Percentiles rank a stretch among this genome's conserved stretches.
phyloP scores from a whole-genome alignment of 2,329 filamentous ascomycete genomes.

The Achaetomium macrosporum region DNA sequence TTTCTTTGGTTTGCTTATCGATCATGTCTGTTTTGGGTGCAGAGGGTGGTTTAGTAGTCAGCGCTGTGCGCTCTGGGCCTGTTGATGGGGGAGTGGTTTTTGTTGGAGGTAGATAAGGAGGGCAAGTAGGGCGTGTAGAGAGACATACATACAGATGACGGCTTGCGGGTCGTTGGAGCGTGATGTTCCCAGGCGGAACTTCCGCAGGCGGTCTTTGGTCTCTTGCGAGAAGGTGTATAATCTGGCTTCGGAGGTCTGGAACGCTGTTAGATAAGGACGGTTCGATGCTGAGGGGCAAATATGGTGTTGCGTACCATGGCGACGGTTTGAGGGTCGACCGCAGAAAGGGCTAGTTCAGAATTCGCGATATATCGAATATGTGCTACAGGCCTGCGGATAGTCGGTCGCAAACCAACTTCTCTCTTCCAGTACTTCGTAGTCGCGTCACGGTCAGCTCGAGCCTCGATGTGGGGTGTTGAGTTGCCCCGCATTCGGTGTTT shows the following conservation, averaged over 20 bases:
- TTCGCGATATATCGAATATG: too few relatives aligned
- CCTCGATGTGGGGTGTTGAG: background rate
- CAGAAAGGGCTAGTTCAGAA: too few relatives aligned
- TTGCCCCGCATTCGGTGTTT: constrained; percentile 2
- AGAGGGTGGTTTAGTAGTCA: background rate
- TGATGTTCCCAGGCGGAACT: constrained; percentile 89
- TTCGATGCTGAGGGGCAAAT: background rate
- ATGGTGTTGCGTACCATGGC: constrained; percentile 12
- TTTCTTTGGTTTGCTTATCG: constrained; percentile 84
- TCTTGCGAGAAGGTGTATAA: constrained; percentile 90
- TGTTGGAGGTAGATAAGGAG: background rate
- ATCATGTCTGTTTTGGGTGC: constrained; percentile 76
- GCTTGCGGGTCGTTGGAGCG: constrained; percentile 81
- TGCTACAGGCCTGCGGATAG: too few relatives aligned
- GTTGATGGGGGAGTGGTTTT: too few relatives aligned
- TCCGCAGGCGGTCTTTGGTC: constrained; percentile 83
- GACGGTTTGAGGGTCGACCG: background rate
- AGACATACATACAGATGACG: constrained; percentile 75
- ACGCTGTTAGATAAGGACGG: background rate
- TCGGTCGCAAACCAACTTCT: background rate
- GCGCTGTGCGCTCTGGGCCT: too few relatives aligned
- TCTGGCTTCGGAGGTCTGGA: constrained; percentile 68
- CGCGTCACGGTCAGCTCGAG: background rate
- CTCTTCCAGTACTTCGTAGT: background rate
- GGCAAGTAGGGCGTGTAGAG: constrained; percentile 3